Evolutionary conservation across 257 asterid species (phyloP), one percentile per base, ranked within the genome.

Genomic region (Asclepias syriaca): DNA sequence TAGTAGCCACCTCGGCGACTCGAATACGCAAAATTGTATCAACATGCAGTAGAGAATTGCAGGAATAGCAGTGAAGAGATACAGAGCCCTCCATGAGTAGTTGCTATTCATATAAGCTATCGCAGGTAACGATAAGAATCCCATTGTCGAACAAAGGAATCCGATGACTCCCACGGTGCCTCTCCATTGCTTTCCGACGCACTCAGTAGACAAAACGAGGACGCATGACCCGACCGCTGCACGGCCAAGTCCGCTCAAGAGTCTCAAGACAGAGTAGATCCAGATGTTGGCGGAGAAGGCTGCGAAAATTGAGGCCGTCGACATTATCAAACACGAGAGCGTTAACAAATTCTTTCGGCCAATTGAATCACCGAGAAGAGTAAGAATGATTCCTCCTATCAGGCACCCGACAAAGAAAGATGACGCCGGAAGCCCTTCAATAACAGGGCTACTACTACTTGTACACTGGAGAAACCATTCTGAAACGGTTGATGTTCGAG

Each of bases 381-480:
- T 77, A 7, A 87, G 83, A 34, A 75, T 51, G 5, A 85, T 49
- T 8, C 89, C 90, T 37, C 90, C 90, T 53, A 73, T 29, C 4
- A 87, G 40, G 56, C 84, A 73, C 0, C 90, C 90, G 34, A 74
- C 6, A 82, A 84, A 87, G 83, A 84, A 87, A 14, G 81, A 75
- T 27, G 93, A 84, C 2, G 90, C 74, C n/a, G 93, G 90, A 3
- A 87, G 79, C 32, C 84, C 87, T 1, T 66, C 59, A 46, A 85
- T 5, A 8, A 87, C 32, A 12, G 85, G 40, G 58, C 27, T 64
- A 15, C 73, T 61, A 3, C 71, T 40, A 40, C 10, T 40, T 6
- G 46, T 66, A 32, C 93, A 85, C 27, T 77, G 71, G 37, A 87
- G 84, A 53, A 87, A 80, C 95, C 95, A 88, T 72, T 84, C 86